Evolutionary conservation across 2,329 filamentous ascomycete species (phyloP).

Genomic region (Pochonia chlamydosporia): DNA sequence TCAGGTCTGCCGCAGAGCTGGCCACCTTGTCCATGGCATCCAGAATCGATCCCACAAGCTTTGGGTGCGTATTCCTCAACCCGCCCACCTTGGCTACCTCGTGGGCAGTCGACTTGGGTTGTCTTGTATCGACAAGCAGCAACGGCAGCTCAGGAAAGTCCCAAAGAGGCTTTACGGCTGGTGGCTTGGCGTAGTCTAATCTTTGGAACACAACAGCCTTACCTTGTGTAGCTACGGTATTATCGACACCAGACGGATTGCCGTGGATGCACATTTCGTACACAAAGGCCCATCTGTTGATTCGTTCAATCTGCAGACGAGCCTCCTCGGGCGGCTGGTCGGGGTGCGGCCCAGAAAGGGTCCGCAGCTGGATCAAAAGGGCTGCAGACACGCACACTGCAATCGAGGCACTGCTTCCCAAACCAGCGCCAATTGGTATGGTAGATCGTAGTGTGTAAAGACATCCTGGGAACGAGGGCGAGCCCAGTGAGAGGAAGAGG

Average conservation of each 20-base stretch:
- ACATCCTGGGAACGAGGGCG: conserved; percentile 70
- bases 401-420: conserved; percentile 93
- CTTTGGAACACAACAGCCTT: conserved; percentile 91
- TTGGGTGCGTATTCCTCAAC: conserved; percentile 66
- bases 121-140: conserved; percentile 82
- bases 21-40: conserved; percentile 77
- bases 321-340: conserved; percentile 86
- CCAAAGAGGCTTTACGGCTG: conserved; percentile 69
- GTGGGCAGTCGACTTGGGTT: conserved; percentile 75
- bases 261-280: conserved; percentile 96
- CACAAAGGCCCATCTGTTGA: conserved; percentile 97
- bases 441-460: conserved; percentile 90
- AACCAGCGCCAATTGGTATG: conserved; percentile 83
- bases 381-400: conserved; percentile 83
- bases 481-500: conserved; percentile 82
- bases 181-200: conserved; percentile 69
- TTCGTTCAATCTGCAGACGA: conserved; percentile 84
- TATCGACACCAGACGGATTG: conserved; percentile 94
- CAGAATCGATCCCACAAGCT: conserved; percentile 73
- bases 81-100: conserved; percentile 83
- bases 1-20: conserved; percentile 45
- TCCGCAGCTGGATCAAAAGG: conserved; percentile 80
- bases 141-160: conserved; percentile 90
- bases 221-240: conserved; percentile 88
- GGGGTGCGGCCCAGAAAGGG: conserved; percentile 82